A percentile compares a stretch with the other conserved stretches of the same genome.
Evolutionary conservation across 2,329 filamentous ascomycete species (phyloP).

Genomic region (Akanthomyces muscarius): DNA sequence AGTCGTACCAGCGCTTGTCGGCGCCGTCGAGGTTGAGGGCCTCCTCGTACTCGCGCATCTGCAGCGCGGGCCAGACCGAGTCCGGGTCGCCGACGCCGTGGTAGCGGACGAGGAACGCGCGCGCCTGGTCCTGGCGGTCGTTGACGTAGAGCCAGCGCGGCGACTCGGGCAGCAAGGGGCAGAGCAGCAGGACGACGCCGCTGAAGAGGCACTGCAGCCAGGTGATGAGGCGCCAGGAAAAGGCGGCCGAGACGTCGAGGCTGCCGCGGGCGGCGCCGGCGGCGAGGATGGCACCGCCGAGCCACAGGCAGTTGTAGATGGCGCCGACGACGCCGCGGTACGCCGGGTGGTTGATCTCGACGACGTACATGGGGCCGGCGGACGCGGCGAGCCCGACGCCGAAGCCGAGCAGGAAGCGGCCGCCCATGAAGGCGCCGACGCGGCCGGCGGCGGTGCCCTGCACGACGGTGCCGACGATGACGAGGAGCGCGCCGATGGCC

Average conservation of each 20-base stretch:
- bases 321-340: conserved; percentile 48
- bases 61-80: conserved; percentile 31
- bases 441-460: conserved; percentile 25
- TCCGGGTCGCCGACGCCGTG: conserved; percentile 41
- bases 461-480: conserved; percentile 36
- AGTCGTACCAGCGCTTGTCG: conserved; percentile 48
- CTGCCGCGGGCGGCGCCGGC: conserved; percentile 42
- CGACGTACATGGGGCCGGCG: conserved; percentile 59
- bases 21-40: conserved; percentile 41
- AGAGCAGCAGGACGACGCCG: conserved; percentile 29
- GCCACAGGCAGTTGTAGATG: conserved; percentile 30
- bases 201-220: conserved; percentile 40
- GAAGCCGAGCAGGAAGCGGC: conserved; percentile 51
- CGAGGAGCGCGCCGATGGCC: conserved; percentile 43
- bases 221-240: conserved; percentile 38
- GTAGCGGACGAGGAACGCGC: conserved; percentile 32
- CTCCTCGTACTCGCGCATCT: conserved; percentile 43
- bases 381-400: conserved; percentile 57
- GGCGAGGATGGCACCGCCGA: conserved; percentile 42
- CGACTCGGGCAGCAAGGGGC: conserved; percentile 32
- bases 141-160: conserved; percentile 40
- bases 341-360: conserved; percentile 60
- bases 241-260: conserved; percentile 28
- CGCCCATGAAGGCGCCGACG: conserved; percentile 49
- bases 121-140: conserved; percentile 28